These are phyloP conservation scores for Aspergillus egyptiacus DNA, from an alignment of 495 filamentous ascomycete genomes.

Conservation along the genomic window DNA sequence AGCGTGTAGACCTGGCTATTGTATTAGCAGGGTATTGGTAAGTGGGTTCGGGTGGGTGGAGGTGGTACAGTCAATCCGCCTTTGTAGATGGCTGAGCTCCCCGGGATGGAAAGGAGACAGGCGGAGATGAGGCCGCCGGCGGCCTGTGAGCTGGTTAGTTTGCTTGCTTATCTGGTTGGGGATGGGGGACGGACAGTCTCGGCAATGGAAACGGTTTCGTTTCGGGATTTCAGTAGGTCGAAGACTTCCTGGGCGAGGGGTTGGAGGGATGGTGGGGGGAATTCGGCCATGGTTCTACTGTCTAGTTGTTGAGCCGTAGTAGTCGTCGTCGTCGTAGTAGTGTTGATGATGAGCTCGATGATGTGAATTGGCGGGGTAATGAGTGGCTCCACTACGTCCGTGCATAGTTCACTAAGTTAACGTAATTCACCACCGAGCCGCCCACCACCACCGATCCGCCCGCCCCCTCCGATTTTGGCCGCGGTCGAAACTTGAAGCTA, in stretches of 20 bases:
- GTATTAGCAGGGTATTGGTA: background rate
- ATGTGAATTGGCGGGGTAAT: too few relatives aligned
- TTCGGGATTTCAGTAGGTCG: constrained; percentile 44
- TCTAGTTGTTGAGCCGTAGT: too few relatives aligned
- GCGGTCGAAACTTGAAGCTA: background rate
- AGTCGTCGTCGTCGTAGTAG: too few relatives aligned
- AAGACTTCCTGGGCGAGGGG: constrained; percentile 45
- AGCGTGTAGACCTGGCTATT: constrained; percentile 50
- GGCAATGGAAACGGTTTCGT: constrained; percentile 52
- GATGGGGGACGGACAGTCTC: constrained; percentile 45
- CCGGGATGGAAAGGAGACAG: constrained; percentile 48
- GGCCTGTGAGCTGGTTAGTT: constrained; percentile 31
- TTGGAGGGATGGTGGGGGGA: constrained; percentile 47
- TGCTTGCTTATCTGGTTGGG: background rate
- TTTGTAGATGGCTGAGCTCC: constrained; percentile 51
- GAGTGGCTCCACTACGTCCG: too few relatives aligned
- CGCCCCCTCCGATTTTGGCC: background rate
- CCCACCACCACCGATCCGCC: background rate
- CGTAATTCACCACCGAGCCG: background rate
- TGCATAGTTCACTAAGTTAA: too few relatives aligned
- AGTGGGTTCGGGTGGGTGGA: background rate
- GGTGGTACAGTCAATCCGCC: constrained; percentile 48
- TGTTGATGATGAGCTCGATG: too few relatives aligned
- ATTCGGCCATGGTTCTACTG: constrained; percentile 22
- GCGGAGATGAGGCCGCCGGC: constrained; percentile 57